phyloP scores from a whole-genome alignment of 306 rosid genomes.

The Sphenostylis stenocarpa region DNA sequence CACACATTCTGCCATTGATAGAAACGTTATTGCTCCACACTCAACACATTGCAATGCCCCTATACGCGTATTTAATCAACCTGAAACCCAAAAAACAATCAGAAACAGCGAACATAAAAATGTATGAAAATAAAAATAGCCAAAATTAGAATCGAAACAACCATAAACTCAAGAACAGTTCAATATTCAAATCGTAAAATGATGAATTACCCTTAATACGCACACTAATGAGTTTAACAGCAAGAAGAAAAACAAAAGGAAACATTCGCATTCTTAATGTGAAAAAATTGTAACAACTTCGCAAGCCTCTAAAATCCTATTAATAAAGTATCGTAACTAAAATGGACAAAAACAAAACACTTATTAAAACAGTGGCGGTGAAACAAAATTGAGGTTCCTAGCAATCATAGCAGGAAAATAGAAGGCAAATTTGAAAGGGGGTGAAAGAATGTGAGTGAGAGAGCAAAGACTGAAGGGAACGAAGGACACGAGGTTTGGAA shows the following conservation, averaged over 20 bases:
- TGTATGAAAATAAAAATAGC: background rate
- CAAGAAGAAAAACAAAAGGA: background rate
- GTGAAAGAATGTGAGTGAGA: background rate
- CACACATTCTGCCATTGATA: constrained; percentile 70
- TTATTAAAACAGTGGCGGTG: background rate
- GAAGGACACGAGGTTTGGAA: background rate
- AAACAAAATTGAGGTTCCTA: constrained; percentile 1
- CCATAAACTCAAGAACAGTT: background rate
- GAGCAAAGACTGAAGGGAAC: background rate
- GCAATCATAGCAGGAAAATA: background rate
- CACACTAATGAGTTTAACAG: background rate
- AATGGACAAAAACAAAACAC: background rate
- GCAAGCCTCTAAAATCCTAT: background rate
- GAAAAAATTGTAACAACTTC: background rate
- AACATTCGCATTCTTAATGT: background rate
- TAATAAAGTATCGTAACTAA: no score
- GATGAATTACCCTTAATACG: background rate
- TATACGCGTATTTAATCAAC: constrained; percentile 23
- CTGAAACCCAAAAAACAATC: constrained; percentile 3
- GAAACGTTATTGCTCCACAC: constrained; percentile 12
- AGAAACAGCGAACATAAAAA: constrained; percentile 31
- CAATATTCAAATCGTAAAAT: constrained; percentile 11
- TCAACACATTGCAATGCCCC: constrained; percentile 51
- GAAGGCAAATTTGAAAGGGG: background rate
- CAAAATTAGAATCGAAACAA: background rate